Evolutionary conservation across 805 yeast species (phyloP), one percentile per base, ranked within the genome.

Genomic region (Barnettozyma botsteinii): DNA sequence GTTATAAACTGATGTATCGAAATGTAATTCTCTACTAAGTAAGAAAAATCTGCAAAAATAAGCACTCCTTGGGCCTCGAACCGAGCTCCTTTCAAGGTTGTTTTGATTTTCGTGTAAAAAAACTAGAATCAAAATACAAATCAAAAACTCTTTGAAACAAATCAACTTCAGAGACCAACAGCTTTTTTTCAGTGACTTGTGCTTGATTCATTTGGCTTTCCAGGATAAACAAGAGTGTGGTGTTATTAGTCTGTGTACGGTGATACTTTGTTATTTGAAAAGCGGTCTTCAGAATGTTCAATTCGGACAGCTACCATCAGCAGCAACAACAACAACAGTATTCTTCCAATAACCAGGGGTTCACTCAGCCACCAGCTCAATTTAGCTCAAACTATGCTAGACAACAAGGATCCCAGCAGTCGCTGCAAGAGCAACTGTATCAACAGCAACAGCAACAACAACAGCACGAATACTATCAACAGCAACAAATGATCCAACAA

Each of bases 341-440:
- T 23, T 45, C 43, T 21, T 41, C 35, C 29, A 47, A 37, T 18
- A 53, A 50, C 11, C 51, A 53, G 21, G 52, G 58, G 17, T 47
- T 56, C 11, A 48, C 49, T 29, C 69, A 66, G 24, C 67, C 67
- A 1, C 52, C 56, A 5, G 61, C 62, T 2, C 60, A 53, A 35
- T 65, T 64, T 39, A 60, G 66, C 35, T 42, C 56, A 6, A 62
- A 57, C 35, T 65, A 65, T 40, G 55, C 62, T 60, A 57, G 56
- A 36, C 67, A 61, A 32, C 69, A 64, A 42, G 60, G 58, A 15
- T 65, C 70, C 1, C 67, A 63, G 14, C 67, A 57, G 31, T 65
- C 70, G 1, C 46, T 66, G 17, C 68, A 62, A 41, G 64, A 60
- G 30, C 68, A 60, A 50, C 55, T 57, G 37, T 56, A 53, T 30